Conservation (phyloP, 805 yeast genomes). For the Scheffersomyces stipitis region DNA sequence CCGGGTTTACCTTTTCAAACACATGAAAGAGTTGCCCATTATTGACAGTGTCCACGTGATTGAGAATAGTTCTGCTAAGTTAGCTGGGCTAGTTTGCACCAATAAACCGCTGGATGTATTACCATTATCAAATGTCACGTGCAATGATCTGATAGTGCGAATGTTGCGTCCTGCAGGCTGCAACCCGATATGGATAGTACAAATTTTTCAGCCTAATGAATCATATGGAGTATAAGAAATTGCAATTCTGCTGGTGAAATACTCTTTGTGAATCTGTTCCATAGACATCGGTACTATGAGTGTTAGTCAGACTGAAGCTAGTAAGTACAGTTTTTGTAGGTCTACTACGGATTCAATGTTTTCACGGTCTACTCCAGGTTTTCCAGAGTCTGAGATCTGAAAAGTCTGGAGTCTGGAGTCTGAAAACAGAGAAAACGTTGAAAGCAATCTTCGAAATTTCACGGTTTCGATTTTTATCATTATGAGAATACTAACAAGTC, state of each 20-base stretch:
- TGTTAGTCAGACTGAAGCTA: slow-evolving; percentile 10
- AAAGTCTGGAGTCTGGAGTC: neutral
- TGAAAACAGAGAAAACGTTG: neutral
- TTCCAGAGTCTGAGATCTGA: too few relatives aligned
- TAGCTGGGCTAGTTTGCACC: too few relatives aligned
- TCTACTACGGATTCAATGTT: too few relatives aligned
- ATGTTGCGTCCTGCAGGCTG: neutral
- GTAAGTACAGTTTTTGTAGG: too few relatives aligned
- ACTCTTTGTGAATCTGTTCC: too few relatives aligned
- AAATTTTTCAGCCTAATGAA: neutral
- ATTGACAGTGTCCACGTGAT: too few relatives aligned
- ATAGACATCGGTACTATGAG: too few relatives aligned
- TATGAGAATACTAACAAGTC: too few relatives aligned
- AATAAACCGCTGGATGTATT: neutral
- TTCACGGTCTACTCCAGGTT: too few relatives aligned
- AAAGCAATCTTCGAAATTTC: neutral
- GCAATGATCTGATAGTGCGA: slow-evolving; percentile 10
- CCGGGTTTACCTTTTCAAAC: too few relatives aligned
- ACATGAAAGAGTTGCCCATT: too few relatives aligned
- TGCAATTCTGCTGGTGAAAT: neutral
- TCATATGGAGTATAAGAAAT: neutral
- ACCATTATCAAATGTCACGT: slow-evolving; percentile 13
- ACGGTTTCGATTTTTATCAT: neutral
- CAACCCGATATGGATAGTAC: neutral
- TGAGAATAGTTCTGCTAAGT: too few relatives aligned